Conservation (phyloP, 768 basidiomycete genomes). For the Boletus rubescentipes region DNA sequence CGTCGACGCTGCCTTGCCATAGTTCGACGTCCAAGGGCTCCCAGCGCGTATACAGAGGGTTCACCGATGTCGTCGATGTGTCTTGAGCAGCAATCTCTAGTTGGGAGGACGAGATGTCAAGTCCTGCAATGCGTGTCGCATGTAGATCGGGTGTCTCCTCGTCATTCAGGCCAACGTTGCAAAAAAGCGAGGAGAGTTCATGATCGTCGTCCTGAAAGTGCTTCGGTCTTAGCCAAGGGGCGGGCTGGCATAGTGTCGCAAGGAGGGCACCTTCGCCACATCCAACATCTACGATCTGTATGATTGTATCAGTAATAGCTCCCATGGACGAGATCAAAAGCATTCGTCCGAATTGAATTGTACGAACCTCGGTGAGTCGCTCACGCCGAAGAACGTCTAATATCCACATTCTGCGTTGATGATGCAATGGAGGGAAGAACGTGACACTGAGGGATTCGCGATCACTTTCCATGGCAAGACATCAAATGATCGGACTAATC, state of each 20-base stretch:
- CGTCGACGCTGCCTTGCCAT: conserved; percentile 75
- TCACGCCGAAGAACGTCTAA: conserved; percentile 61
- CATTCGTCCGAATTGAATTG: not conserved
- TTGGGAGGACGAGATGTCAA: conserved; percentile 59
- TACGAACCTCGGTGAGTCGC: conserved; percentile 49
- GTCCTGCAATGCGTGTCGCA: conserved; percentile 54
- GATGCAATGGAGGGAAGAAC: conserved; percentile 66
- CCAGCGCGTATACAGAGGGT: conserved; percentile 53
- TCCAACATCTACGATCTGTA: conserved; percentile 76
- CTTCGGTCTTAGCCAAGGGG: conserved; percentile 58
- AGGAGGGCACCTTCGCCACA: conserved; percentile 83
- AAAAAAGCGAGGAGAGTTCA: conserved; percentile 20
- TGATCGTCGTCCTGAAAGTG: conserved; percentile 23
- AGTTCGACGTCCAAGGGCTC: conserved; percentile 63
- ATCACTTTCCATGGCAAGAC: conserved; percentile 19
- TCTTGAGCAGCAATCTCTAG: conserved; percentile 53
- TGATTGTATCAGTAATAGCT: not conserved
- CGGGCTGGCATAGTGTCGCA: conserved; percentile 65
- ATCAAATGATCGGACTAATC: conserved; percentile 7
- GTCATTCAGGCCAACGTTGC: conserved; percentile 19
- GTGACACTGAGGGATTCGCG: conserved; percentile 44
- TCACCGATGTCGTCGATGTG: conserved; percentile 41
- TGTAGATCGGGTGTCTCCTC: conserved; percentile 60
- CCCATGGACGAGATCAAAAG: not conserved
- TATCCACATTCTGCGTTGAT: conserved; percentile 73